These are phyloP conservation scores for Shiraia sp. DNA, from an alignment of 2,329 filamentous ascomycete genomes.

Conservation along the genomic window DNA sequence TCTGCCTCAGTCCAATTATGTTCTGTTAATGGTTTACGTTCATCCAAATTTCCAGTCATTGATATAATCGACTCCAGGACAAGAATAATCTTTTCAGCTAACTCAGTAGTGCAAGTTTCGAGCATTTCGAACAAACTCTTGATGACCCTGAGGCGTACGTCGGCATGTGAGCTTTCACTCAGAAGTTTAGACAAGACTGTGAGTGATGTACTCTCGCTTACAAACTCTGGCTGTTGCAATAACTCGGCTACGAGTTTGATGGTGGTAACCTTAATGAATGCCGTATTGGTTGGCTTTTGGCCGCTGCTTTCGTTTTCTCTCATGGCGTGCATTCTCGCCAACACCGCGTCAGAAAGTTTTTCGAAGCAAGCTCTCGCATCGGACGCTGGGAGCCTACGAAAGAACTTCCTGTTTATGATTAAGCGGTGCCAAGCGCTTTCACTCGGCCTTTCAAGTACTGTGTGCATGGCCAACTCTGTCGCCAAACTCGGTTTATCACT, in stretches of 20 bases:
- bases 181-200: conserved; percentile 38
- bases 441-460: conserved; percentile 37
- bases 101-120: not conserved
- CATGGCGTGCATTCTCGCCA: conserved; percentile 27
- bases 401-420: conserved; percentile 36
- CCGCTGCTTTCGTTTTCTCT: conserved; percentile 2
- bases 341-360: conserved; percentile 34
- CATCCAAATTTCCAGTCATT: conserved; percentile 41
- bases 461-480: conserved; percentile 28
- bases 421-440: conserved; percentile 50
- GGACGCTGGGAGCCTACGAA: conserved; percentile 37
- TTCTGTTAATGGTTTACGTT: conserved; percentile 33
- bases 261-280: conserved; percentile 48
- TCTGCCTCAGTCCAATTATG: conserved; percentile 37
- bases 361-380: conserved; percentile 33
- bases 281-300: not conserved
- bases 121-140: conserved; percentile 41
- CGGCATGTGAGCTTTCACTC: conserved; percentile 38
- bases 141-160: conserved; percentile 42
- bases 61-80: conserved; percentile 36
- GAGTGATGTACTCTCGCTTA: conserved; percentile 35
- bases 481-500: conserved; percentile 40
- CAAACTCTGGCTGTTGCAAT: conserved; percentile 36
- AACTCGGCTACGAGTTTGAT: conserved; percentile 49
- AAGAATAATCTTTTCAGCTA: conserved; percentile 19